Conservation (phyloP, 2,329 filamentous ascomycete genomes). For the Exserohilum rostratum region DNA sequence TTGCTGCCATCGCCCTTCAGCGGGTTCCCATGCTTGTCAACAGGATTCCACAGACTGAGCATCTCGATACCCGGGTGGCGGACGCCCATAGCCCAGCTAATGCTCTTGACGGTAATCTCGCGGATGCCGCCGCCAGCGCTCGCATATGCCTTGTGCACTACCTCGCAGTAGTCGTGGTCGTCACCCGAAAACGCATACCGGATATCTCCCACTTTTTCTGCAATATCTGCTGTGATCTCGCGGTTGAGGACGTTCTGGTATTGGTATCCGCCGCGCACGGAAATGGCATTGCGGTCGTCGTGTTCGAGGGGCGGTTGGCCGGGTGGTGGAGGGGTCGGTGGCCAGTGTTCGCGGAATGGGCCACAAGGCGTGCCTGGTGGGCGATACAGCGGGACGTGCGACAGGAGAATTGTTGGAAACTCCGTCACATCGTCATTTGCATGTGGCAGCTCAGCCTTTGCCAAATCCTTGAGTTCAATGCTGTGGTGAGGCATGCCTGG, state of each 20-base stretch:
- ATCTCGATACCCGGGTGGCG: slow-evolving; percentile 85
- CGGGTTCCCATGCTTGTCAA: slow-evolving; percentile 61
- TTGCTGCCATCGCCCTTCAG: slow-evolving; percentile 47
- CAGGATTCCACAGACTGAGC: slow-evolving; percentile 89
- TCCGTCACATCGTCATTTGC: slow-evolving; percentile 59
- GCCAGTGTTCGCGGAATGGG: slow-evolving; percentile 81
- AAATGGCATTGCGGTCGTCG: slow-evolving; percentile 79
- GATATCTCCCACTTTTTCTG: slow-evolving; percentile 81
- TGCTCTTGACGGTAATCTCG: slow-evolving; percentile 94
- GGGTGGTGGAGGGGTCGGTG: slow-evolving; percentile 68
- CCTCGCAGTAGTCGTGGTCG: slow-evolving; percentile 96
- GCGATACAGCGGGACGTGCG: slow-evolving; percentile 89
- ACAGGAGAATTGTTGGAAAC: slow-evolving; percentile 86
- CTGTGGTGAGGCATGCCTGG: slow-evolving; percentile 64
- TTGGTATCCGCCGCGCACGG: slow-evolving; percentile 81
- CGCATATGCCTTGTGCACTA: slow-evolving; percentile 73
- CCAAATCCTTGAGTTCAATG: slow-evolving; percentile 60
- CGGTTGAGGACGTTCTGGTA: slow-evolving; percentile 93
- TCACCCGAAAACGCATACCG: slow-evolving; percentile 91
- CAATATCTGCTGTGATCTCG: slow-evolving; percentile 74
- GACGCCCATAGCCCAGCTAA: slow-evolving; percentile 97
- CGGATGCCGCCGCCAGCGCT: slow-evolving; percentile 62
- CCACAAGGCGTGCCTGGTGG: slow-evolving; percentile 85
- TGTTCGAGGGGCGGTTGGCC: slow-evolving; percentile 62
- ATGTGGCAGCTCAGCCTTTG: slow-evolving; percentile 38